phyloP scores from a whole-genome alignment of 2,329 filamentous ascomycete genomes.

The Plenodomus lindquistii region DNA sequence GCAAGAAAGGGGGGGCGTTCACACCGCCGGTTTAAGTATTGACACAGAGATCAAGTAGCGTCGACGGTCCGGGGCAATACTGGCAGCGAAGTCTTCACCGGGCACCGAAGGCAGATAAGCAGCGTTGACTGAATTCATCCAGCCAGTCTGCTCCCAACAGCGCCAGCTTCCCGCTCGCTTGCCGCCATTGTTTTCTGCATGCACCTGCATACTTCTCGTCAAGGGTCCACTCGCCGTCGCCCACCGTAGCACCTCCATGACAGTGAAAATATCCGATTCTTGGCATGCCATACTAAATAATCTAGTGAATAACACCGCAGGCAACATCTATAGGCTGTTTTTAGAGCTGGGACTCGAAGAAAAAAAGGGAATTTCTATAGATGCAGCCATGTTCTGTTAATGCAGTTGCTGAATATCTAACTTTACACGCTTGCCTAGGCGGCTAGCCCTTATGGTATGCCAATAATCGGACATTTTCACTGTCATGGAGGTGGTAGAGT shows the following conservation, averaged over 20 bases:
- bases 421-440: not conserved
- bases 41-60: slow-evolving; percentile 38
- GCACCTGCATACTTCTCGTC: slow-evolving; percentile 9
- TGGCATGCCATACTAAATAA: too few relatives aligned
- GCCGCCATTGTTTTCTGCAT: slow-evolving; percentile 1
- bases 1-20: slow-evolving; percentile 24
- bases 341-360: too few relatives aligned
- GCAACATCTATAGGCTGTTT: too few relatives aligned
- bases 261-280: too few relatives aligned
- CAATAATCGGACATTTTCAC: too few relatives aligned
- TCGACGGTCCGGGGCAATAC: slow-evolving; percentile 40
- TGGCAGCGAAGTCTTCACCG: slow-evolving; percentile 14
- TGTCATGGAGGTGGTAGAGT: too few relatives aligned
- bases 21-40: slow-evolving; percentile 45
- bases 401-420: too few relatives aligned
- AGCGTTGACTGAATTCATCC: slow-evolving; percentile 31
- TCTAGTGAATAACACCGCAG: too few relatives aligned
- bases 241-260: not conserved
- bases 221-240: slow-evolving; percentile 5
- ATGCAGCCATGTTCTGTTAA: too few relatives aligned
- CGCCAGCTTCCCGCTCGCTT: slow-evolving; percentile 24
- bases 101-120: slow-evolving; percentile 18
- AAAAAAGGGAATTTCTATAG: too few relatives aligned
- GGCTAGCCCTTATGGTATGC: too few relatives aligned
- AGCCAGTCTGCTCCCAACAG: slow-evolving; percentile 31